Conservation (phyloP, 208 protist species). For the Angomonas deanei region DNA sequence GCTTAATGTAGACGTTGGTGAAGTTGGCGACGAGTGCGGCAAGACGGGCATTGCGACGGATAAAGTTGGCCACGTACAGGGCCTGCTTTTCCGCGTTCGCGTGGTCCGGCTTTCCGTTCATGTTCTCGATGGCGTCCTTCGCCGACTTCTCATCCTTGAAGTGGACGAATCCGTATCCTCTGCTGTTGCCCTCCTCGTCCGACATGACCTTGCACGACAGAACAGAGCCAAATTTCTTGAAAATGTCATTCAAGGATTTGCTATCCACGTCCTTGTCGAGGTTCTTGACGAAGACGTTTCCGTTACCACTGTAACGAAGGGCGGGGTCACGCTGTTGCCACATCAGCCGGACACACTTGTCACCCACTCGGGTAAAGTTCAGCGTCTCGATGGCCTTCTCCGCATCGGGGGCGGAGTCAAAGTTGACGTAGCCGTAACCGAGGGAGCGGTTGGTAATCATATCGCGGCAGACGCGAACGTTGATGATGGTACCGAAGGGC, state of each 20-base stretch:
- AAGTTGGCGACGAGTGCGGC: constrained; percentile 91
- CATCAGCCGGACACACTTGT: constrained; percentile 98
- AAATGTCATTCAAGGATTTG: constrained; percentile 96
- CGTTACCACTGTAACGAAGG: constrained; percentile 95
- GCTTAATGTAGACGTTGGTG: constrained; percentile 99
- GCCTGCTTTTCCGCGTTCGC: constrained; percentile 88
- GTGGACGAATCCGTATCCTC: constrained; percentile 99
- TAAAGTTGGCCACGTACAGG: constrained; percentile 95
- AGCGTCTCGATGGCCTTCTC: constrained; percentile 97
- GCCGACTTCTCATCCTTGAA: constrained; percentile 96
- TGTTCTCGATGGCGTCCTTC: constrained; percentile 93
- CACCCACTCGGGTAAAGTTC: constrained; percentile 96
- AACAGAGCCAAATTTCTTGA: constrained; percentile 96
- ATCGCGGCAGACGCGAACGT: constrained; percentile 98
- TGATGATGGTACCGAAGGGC: constrained; percentile 96
- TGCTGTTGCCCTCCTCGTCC: constrained; percentile 88
- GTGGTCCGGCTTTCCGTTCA: constrained; percentile 95
- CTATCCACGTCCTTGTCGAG: constrained; percentile 95
- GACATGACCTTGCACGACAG: constrained; percentile 97
- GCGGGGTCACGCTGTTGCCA: constrained; percentile 98
- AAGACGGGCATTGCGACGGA: constrained; percentile 92
- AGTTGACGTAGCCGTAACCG: constrained; percentile 99
- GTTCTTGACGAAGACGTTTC: constrained; percentile 99
- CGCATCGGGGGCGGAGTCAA: constrained; percentile 93
- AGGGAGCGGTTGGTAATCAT: constrained; percentile 96